These are phyloP conservation scores for Scalesia atractyloides DNA, from an alignment of 129 eudicot genomes.

Conservation along the genomic window DNA sequence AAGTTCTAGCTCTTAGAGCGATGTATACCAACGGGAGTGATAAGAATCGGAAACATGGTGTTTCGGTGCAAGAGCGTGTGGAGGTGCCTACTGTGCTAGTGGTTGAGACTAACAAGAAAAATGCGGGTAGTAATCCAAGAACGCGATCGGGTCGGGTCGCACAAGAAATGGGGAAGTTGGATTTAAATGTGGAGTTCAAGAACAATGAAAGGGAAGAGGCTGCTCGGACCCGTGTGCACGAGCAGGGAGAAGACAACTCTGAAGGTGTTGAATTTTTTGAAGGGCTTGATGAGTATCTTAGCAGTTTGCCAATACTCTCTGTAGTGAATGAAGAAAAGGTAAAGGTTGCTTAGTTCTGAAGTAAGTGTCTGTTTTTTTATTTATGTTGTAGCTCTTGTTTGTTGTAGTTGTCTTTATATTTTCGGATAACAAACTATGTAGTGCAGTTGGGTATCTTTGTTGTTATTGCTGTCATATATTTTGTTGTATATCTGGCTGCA, in stretches of 20 bases:
- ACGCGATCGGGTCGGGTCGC: slow-evolving; percentile 63
- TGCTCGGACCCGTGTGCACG: slow-evolving; percentile 41
- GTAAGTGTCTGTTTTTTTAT: slow-evolving; percentile 34
- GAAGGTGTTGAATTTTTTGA: slow-evolving; percentile 77
- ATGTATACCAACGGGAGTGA: slow-evolving; percentile 23
- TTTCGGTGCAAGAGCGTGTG: slow-evolving; percentile 33
- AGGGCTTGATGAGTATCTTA: slow-evolving; percentile 77
- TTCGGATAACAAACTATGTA: slow-evolving; percentile 30
- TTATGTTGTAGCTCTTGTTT: slow-evolving; percentile 39
- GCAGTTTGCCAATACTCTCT: slow-evolving; percentile 67
- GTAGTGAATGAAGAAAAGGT: slow-evolving; percentile 71
- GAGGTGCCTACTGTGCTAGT: slow-evolving; percentile 23
- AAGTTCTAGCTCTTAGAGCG: slow-evolving; percentile 22
- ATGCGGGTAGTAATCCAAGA: slow-evolving; percentile 36
- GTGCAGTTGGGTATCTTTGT: slow-evolving; percentile 27
- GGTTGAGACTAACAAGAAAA: slow-evolving; percentile 45
- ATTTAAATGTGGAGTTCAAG: slow-evolving; percentile 77
- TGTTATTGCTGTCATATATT: slow-evolving; percentile 21
- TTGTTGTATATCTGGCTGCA: slow-evolving; percentile 22
- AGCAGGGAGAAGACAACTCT: slow-evolving; percentile 50
- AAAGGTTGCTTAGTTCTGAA: slow-evolving; percentile 57
- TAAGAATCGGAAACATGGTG: slow-evolving; percentile 36
- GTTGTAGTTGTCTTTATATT: slow-evolving; percentile 23
- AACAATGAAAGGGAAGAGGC: slow-evolving; percentile 83
- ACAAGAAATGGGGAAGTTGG: slow-evolving; percentile 69